These are phyloP conservation scores for Solanum chaucha DNA, from an alignment of 257 asterid genomes.

Conservation along the genomic window DNA sequence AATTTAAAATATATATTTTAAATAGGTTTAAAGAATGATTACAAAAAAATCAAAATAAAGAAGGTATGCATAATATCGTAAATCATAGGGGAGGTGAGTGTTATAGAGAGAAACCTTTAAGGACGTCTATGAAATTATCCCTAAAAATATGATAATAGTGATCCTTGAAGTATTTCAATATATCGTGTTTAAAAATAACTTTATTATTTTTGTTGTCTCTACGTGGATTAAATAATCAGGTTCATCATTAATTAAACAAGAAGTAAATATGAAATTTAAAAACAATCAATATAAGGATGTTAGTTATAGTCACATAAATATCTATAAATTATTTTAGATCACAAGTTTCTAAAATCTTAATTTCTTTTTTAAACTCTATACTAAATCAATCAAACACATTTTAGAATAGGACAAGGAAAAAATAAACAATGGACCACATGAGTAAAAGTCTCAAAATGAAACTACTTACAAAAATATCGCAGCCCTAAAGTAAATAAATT, in stretches of 20 bases:
- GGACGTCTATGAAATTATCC: background rate
- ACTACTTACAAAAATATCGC: background rate
- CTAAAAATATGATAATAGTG: background rate
- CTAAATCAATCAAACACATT: no score
- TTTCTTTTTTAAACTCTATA: no score
- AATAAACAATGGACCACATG: background rate
- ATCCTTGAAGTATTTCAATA: background rate
- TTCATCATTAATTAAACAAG: background rate
- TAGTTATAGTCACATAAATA: background rate
- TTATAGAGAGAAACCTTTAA: background rate
- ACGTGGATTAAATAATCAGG: background rate
- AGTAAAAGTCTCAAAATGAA: background rate
- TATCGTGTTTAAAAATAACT: background rate
- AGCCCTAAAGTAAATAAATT: background rate
- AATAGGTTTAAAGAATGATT: background rate
- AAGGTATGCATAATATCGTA: background rate
- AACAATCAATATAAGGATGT: no score
- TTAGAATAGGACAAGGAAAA: no score
- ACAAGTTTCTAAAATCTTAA: no score
- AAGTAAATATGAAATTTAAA: background rate
- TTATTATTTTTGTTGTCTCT: background rate
- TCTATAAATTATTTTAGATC: no score
- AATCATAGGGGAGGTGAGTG: background rate
- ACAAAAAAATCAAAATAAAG: no score
- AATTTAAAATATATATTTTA: no score